These are phyloP conservation scores for Pleurostoma richardsiae DNA, from an alignment of 2,329 filamentous ascomycete species.

Conservation along the genomic window DNA sequence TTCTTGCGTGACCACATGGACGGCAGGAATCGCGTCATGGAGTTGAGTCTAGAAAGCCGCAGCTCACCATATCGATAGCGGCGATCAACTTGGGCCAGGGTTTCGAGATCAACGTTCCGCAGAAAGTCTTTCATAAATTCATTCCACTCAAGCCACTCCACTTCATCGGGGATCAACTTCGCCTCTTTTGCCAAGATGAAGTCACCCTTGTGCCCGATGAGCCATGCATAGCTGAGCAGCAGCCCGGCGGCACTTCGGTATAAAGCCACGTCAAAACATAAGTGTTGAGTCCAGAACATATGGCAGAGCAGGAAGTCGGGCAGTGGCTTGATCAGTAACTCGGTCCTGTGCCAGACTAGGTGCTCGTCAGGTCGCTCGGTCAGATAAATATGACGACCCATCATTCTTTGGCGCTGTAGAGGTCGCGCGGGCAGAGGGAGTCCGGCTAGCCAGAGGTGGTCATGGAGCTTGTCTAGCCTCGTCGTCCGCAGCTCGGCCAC, in stretches of 20 bases:
- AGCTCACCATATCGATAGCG: constrained; percentile 39
- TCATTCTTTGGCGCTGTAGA: constrained; percentile 17
- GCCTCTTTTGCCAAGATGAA: constrained; percentile 24
- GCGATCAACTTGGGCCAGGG: constrained; percentile 21
- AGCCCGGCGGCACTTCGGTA: constrained; percentile 26
- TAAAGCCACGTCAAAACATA: constrained; percentile 10
- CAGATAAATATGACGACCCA: constrained; percentile 14
- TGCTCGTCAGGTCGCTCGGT: constrained; percentile 17
- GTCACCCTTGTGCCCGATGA: constrained; percentile 31
- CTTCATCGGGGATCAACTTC: constrained; percentile 18
- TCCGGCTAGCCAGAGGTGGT: constrained; percentile 14
- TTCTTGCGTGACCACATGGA: constrained; percentile 15
- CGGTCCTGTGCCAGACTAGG: constrained; percentile 15
- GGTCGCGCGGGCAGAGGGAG: constrained; percentile 15
- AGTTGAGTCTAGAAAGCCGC: constrained; percentile 33
- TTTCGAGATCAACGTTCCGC: constrained; percentile 14
- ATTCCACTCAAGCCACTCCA: constrained; percentile 15
- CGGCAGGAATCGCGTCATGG: constrained; percentile 24
- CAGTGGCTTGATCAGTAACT: constrained; percentile 19
- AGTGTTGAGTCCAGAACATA: constrained; percentile 10
- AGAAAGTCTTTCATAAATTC: constrained; percentile 19
- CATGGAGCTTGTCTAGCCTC: constrained; percentile 9
- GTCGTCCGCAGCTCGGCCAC: constrained; percentile 9
- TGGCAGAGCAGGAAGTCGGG: constrained; percentile 21
- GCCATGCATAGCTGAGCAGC: constrained; percentile 32